A percentile compares a stretch with the other conserved stretches of the same genome.
Evolutionary conservation across 2,329 filamentous ascomycete genomes (phyloP).

Genomic region (Colletotrichum spinosum): DNA sequence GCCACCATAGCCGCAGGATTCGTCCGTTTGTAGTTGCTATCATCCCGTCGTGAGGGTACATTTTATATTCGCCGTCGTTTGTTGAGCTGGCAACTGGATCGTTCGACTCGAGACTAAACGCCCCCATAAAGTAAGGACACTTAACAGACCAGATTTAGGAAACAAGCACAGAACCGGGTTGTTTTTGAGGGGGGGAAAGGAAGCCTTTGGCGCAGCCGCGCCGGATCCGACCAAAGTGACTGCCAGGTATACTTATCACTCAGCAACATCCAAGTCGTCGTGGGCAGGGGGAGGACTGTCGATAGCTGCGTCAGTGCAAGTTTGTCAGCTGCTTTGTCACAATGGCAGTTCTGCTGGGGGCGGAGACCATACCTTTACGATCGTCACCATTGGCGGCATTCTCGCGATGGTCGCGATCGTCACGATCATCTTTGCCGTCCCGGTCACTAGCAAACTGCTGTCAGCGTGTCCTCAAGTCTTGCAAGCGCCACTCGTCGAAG

Average conservation of each 20-base stretch:
- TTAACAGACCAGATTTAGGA: conserved; percentile 35
- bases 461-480: conserved; percentile 39
- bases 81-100: conserved; percentile 25
- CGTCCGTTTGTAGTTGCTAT: too few relatives aligned
- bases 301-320: conserved; percentile 56
- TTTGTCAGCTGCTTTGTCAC: conserved; percentile 30
- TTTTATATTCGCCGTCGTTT: neutral
- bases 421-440: conserved; percentile 73
- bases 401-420: conserved; percentile 80
- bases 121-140: conserved; percentile 37
- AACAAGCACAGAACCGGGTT: conserved; percentile 21
- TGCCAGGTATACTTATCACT: conserved; percentile 59
- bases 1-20: too few relatives aligned
- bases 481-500: neutral
- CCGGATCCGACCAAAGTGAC: conserved; percentile 30
- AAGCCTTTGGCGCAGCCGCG: conserved; percentile 35
- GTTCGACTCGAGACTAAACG: conserved; percentile 38
- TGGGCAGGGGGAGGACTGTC: conserved; percentile 87
- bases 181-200: neutral
- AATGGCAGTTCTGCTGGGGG: neutral
- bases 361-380: conserved; percentile 78
- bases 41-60: too few relatives aligned
- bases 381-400: conserved; percentile 87
- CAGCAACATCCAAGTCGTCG: conserved; percentile 96
- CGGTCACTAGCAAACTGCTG: conserved; percentile 56